phyloP scores from a whole-genome alignment of 2,329 filamentous ascomycete species.

The Xylaria multiplex region DNA sequence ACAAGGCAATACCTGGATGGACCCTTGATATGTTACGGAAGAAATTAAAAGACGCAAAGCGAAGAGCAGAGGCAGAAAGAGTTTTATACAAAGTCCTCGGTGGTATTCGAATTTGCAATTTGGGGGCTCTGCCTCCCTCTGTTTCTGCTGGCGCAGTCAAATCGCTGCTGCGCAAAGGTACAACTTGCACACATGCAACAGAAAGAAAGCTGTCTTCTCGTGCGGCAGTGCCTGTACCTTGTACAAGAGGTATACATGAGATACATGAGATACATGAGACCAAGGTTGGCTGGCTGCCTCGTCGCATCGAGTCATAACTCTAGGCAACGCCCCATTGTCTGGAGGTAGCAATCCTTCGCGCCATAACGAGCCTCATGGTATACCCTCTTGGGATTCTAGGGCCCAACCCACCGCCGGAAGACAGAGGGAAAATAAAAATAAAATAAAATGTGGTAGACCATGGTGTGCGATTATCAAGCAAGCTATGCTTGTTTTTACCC shows the following conservation, averaged over 20 bases:
- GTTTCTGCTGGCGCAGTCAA: slow-evolving; percentile 37
- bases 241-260: slow-evolving; percentile 31
- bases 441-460: slow-evolving; percentile 16
- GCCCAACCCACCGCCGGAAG: slow-evolving; percentile 34
- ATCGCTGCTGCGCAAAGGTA: slow-evolving; percentile 37
- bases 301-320: slow-evolving; percentile 43
- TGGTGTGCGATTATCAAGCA: slow-evolving; percentile 28
- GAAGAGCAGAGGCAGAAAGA: slow-evolving; percentile 33
- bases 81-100: slow-evolving; percentile 39
- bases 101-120: slow-evolving; percentile 39
- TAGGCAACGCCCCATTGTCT: slow-evolving; percentile 42
- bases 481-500: slow-evolving; percentile 26
- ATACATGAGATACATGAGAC: slow-evolving; percentile 15
- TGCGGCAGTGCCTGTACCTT: slow-evolving; percentile 38
- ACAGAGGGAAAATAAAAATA: slow-evolving; percentile 23
- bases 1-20: slow-evolving; percentile 24
- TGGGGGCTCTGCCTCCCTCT: slow-evolving; percentile 26
- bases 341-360: slow-evolving; percentile 41
- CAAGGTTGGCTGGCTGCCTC: slow-evolving; percentile 41
- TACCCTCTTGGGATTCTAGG: slow-evolving; percentile 20
- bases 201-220: slow-evolving; percentile 26
- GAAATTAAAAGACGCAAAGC: slow-evolving; percentile 29
- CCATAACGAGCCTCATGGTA: slow-evolving; percentile 43
- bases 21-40: slow-evolving; percentile 14
- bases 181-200: slow-evolving; percentile 30